Evolutionary conservation across 495 filamentous ascomycete species (phyloP), one percentile per base, ranked within the genome.

Genomic region (Tuber microsphaerosporum): DNA sequence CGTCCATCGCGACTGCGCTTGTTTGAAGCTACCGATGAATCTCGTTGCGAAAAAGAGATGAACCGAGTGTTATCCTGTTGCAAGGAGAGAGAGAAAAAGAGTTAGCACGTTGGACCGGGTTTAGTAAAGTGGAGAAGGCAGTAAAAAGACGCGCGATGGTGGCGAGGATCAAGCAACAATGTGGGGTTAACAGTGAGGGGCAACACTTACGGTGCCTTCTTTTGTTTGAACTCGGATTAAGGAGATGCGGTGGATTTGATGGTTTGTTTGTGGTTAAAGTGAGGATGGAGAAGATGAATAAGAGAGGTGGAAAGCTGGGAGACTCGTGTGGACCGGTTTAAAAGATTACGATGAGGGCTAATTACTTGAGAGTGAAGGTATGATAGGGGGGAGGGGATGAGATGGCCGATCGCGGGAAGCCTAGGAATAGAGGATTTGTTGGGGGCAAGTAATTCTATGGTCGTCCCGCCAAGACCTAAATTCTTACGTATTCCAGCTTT

Each of bases 1-100:
- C 86, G 75, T 89, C 88, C 92, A 96, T 97, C 80, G 45, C 73
- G 45, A 34, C 34, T 68, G 72, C 16, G 41, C 43, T 48, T 69
- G 71, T 73, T 22, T n/a, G 72, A 26, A 43, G 74, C 26, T 31
- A 34, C 26, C 26, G 56, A 65, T 34, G 56, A 34, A 65, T 65
- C 26, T 65, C 16, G 3, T 19, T 65, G 56, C 56, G 56, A 65
- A 34, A 65, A 34, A 65, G 56, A 17, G 5, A 31, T 31, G 26
- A 61, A 31, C 56, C 56, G n/a, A 31, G 31, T 4, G 56, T 31
- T 65, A 19, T 19, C 26, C 26, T 65, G 56, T 34, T 34, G 56
- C 26, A 34, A 65, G 34, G 26, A 65, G 26, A 34, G 26, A 34
- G 56, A 19, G 56, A 31, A 31, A 26, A 61, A 31, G 26, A 34